Conservation (phyloP, 208 protist species). For the Wallacemonas sp. region DNA sequence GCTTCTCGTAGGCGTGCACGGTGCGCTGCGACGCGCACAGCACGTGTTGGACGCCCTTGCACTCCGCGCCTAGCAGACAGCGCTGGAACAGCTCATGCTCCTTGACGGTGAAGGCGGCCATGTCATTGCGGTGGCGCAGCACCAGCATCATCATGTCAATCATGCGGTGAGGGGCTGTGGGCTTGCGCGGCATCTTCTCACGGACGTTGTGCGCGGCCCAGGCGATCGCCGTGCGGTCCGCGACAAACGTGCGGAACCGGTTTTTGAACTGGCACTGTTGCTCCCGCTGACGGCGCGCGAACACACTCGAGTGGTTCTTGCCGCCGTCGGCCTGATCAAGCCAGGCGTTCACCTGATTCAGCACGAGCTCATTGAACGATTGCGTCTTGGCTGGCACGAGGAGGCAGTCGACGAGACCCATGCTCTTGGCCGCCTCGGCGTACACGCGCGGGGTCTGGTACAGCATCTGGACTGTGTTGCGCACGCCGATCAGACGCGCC, state of each 20-base stretch:
- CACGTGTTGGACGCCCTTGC: conserved; percentile 72
- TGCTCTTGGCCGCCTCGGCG: conserved; percentile 43
- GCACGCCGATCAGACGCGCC: conserved; percentile 65
- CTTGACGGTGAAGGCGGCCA: conserved; percentile 21
- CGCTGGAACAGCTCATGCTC: conserved; percentile 58
- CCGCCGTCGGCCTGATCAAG: not conserved
- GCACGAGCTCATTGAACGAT: not conserved
- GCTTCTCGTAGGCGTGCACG: conserved; percentile 3
- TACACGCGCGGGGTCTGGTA: conserved; percentile 34
- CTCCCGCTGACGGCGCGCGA: not conserved
- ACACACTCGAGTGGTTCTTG: no score
- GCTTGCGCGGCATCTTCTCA: conserved; percentile 37
- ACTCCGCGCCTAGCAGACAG: conserved; percentile 35
- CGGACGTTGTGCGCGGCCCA: conserved; percentile 46
- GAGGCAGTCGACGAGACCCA: conserved; percentile 65
- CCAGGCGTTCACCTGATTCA: not conserved
- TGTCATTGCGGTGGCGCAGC: conserved; percentile 12
- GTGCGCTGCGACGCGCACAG: conserved; percentile 53
- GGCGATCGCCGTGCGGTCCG: conserved; percentile 36
- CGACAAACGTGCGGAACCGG: conserved; percentile 10
- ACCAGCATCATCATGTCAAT: conserved; percentile 53
- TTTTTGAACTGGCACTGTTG: conserved; percentile 2
- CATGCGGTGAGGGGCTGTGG: conserved; percentile 39
- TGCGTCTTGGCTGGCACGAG: conserved; percentile 2
- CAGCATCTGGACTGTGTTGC: conserved; percentile 38